These are phyloP conservation scores for Apiotrichum montevideense DNA, from an alignment of 1,284 basidiomycete genomes.

Conservation along the genomic window DNA sequence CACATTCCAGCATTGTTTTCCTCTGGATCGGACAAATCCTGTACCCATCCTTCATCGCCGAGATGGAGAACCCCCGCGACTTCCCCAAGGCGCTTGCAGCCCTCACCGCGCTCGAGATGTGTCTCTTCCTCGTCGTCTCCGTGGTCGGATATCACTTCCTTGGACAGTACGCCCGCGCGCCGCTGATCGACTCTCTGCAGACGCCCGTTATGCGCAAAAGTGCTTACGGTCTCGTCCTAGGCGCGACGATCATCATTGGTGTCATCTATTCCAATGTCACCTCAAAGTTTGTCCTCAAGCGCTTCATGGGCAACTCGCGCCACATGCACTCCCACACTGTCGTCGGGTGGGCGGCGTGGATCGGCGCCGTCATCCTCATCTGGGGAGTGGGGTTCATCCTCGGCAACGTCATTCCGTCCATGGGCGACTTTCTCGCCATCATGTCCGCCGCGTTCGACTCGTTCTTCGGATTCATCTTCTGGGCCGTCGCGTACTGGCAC, in stretches of 20 bases:
- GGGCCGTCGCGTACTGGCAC: constrained; percentile 49
- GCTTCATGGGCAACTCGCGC: constrained; percentile 47
- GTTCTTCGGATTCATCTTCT: constrained; percentile 48
- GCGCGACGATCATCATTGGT: constrained; percentile 40
- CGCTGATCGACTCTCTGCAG: constrained; percentile 41
- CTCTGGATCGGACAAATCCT: constrained; percentile 59
- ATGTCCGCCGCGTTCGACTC: constrained; percentile 39
- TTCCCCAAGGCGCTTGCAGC: constrained; percentile 55
- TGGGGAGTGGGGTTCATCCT: constrained; percentile 61
- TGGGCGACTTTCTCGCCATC: constrained; percentile 49
- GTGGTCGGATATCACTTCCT: constrained; percentile 55
- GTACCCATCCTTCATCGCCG: constrained; percentile 49
- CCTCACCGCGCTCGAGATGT: constrained; percentile 53
- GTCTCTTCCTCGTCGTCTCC: constrained; percentile 58
- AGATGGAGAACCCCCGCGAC: constrained; percentile 50
- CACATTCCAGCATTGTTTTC: constrained; percentile 46
- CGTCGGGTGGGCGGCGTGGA: constrained; percentile 58
- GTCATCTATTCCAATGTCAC: constrained; percentile 44
- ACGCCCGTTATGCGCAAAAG: constrained; percentile 52
- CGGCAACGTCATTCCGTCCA: constrained; percentile 49
- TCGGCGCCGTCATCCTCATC: constrained; percentile 53
- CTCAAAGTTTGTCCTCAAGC: constrained; percentile 41
- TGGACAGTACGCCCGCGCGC: constrained; percentile 43
- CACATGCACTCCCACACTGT: constrained; percentile 56
- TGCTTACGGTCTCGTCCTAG: constrained; percentile 44